A percentile compares a stretch with the other conserved stretches of the same genome.
These are phyloP conservation scores for Penicillium sp. DNA, from an alignment of 2,329 filamentous ascomycete species.

Conservation along the genomic window DNA sequence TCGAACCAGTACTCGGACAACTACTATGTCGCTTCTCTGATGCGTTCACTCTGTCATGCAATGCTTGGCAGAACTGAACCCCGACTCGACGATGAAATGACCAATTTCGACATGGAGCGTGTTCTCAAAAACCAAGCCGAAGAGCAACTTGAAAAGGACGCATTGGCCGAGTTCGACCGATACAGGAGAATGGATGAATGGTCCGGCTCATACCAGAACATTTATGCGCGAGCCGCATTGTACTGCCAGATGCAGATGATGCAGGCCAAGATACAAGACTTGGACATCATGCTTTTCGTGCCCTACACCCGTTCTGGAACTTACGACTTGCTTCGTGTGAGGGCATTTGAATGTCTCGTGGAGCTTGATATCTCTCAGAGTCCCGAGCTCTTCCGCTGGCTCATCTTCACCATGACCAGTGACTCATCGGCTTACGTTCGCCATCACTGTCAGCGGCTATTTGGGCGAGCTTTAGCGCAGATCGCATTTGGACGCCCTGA, in stretches of 20 bases:
- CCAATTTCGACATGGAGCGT: conserved; percentile 46
- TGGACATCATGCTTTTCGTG: conserved; percentile 57
- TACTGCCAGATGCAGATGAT: conserved; percentile 58
- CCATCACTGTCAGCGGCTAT: conserved; percentile 50
- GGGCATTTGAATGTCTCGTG: conserved; percentile 58
- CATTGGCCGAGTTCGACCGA: conserved; percentile 61
- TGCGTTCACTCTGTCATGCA: conserved; percentile 61
- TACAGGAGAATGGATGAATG: conserved; percentile 65
- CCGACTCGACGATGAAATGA: conserved; percentile 40
- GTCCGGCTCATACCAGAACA: conserved; percentile 64
- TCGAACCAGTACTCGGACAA: conserved; percentile 74
- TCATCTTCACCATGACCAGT: conserved; percentile 56
- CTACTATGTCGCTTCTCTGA: conserved; percentile 79
- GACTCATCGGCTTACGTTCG: conserved; percentile 60
- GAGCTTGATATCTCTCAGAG: conserved; percentile 54
- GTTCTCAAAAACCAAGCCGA: conserved; percentile 51
- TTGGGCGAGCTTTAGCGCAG: conserved; percentile 56
- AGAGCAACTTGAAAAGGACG: conserved; percentile 56
- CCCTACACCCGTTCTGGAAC: conserved; percentile 61
- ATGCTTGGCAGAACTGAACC: conserved; percentile 47
- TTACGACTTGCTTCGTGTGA: conserved; percentile 58
- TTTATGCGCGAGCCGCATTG: conserved; percentile 61
- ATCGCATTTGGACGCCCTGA: conserved; percentile 57
- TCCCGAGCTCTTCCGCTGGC: conserved; percentile 54
- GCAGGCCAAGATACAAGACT: conserved; percentile 51